These are phyloP conservation scores for Trichosporon coremiiforme DNA, from an alignment of 1,284 basidiomycete species.

Conservation along the genomic window DNA sequence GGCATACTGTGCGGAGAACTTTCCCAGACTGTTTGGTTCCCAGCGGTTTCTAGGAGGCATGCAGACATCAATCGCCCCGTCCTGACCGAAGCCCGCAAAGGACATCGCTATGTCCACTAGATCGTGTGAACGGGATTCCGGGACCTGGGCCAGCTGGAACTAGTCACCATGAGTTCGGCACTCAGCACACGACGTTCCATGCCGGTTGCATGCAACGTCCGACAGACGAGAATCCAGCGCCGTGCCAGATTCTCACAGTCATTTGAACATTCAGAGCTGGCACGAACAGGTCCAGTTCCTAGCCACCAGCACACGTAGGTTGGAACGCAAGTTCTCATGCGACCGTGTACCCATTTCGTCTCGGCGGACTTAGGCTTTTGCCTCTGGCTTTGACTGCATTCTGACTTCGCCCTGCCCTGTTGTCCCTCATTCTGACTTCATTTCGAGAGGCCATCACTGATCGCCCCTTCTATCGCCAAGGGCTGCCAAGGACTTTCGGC, in stretches of 20 bases:
- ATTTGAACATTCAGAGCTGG: not conserved
- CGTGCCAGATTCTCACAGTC: not conserved
- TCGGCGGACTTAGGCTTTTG: not conserved
- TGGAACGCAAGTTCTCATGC: constrained; percentile 2
- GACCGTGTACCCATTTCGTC: not conserved
- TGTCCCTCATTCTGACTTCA: not conserved
- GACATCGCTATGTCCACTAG: not conserved
- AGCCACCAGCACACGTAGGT: constrained; percentile 7
- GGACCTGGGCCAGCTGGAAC: not conserved
- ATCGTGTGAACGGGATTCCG: constrained; percentile 7
- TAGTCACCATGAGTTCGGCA: not conserved
- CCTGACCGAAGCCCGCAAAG: not conserved
- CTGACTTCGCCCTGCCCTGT: not conserved
- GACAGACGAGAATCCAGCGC: not conserved
- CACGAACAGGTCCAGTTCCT: constrained; percentile 3
- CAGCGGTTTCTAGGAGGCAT: not conserved
- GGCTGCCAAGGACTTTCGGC: not conserved
- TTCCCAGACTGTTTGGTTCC: constrained; percentile 1
- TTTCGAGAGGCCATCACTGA: not conserved
- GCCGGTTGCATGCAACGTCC: not conserved
- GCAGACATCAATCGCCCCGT: not conserved
- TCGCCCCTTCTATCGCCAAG: constrained; percentile 2
- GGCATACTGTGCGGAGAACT: not conserved
- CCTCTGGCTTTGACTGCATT: not conserved
- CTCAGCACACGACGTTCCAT: not conserved